Evolutionary conservation across 2,329 filamentous ascomycete genomes (phyloP), one percentile per base, ranked within the genome.

Genomic region (Aulographum hederae): DNA sequence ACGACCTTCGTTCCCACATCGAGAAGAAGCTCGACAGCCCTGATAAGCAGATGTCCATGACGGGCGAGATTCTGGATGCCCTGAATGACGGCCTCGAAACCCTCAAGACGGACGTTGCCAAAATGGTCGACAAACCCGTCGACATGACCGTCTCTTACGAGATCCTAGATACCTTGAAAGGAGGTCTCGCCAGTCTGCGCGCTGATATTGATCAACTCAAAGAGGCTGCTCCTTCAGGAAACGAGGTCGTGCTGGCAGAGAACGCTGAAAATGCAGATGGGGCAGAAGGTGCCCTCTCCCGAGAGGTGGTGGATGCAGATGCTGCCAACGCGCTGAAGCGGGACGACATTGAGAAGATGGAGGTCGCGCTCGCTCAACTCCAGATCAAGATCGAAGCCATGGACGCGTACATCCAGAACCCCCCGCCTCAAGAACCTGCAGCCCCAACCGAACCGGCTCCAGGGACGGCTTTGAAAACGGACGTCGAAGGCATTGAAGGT

Each of bases 141-240:
- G 84, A 92, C 43, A 66, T 86, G 52, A 85, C 78, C 1, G 74
- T 81, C 35, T 86, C 79, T 37, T 80, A 92, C 40, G 84, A 94
- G 52, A 85, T 94, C 32, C 63, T 94, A 1, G 80, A 93, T 37
- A 81, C 80, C 0, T 64, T 95, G 34, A 91, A 78, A 48, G 67
- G 73, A n/a, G 85, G 84, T 0, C 60, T 95, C 6, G 73, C 78
- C 27, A 67, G 66, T 25, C 65, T 95, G 12, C 73, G 74, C 32
- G 65, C 69, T 2, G 85, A 94, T 30, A 79, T 94, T 39, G 78
- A 84, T 34, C 64, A 65, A 14, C 62, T 94, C 25, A 78, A 78
- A n/a, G 55, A 46, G 37, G 51, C 51, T 5, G 55, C 57, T 3
- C 53, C 56, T 2, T 52, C 69, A 19, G 66, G 65, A 4, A 64